Conservation (phyloP, 176 grass and related monocot genomes). For the Eragrostis nindensis region DNA sequence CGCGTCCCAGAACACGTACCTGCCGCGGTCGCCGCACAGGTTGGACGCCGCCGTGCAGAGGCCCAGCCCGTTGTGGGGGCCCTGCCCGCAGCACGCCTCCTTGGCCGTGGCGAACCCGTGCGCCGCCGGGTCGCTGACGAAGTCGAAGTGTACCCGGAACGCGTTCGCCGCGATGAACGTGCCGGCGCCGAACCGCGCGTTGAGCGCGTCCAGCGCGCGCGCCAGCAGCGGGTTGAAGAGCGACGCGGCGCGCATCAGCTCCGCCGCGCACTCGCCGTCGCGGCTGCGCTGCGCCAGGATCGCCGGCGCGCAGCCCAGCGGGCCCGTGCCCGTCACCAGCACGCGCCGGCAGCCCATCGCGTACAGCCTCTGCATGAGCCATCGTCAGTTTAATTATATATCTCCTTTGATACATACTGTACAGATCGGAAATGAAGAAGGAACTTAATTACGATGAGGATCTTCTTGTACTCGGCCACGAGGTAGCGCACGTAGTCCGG, state of each 20-base stretch:
- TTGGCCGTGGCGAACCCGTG: conserved; percentile 65
- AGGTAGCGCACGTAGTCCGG: conserved; percentile 73
- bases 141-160: conserved; percentile 86
- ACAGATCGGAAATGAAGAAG: too few relatives aligned
- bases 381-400: too few relatives aligned
- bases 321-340: conserved; percentile 90
- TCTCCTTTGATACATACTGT: too few relatives aligned
- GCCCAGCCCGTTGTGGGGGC: conserved; percentile 81
- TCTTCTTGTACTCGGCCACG: conserved; percentile 70
- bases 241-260: conserved; percentile 74
- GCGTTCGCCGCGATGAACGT: conserved; percentile 78
- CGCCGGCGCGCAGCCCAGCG: conserved; percentile 85
- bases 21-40: conserved; percentile 60
- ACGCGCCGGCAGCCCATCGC: conserved; percentile 62
- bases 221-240: conserved; percentile 89
- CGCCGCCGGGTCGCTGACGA: conserved; percentile 61
- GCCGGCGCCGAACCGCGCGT: conserved; percentile 50
- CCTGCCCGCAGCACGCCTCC: conserved; percentile 92
- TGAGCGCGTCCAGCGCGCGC: conserved; percentile 54
- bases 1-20: conserved; percentile 91
- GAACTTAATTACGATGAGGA: conserved; percentile 56
- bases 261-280: conserved; percentile 55
- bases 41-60: conserved; percentile 69
- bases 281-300: conserved; percentile 61
- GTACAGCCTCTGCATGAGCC: conserved; percentile 72